Evolutionary conservation across 2,329 filamentous ascomycete species (phyloP).

Genomic region (Aspergillus novoparasiticus): DNA sequence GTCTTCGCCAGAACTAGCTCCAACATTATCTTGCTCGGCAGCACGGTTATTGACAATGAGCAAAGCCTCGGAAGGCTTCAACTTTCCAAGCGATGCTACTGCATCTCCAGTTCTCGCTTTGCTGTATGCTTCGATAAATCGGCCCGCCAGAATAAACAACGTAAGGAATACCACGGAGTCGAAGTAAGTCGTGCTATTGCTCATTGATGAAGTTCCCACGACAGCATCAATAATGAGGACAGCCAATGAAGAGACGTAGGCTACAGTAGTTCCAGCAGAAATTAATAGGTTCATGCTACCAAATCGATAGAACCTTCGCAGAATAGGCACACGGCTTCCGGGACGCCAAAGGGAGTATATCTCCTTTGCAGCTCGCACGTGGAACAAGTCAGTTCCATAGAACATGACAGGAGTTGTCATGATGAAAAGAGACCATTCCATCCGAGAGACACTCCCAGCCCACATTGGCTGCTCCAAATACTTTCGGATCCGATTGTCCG

Average conservation of each 20-base stretch:
- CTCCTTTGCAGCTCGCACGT: slow-evolving; percentile 76
- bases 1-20: slow-evolving; percentile 11
- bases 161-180: slow-evolving; percentile 92
- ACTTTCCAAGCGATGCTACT: slow-evolving; percentile 74
- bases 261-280: slow-evolving; percentile 83
- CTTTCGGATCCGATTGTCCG: slow-evolving; percentile 58
- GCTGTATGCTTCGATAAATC: slow-evolving; percentile 74
- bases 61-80: slow-evolving; percentile 75
- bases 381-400: slow-evolving; percentile 83
- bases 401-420: slow-evolving; percentile 86
- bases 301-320: slow-evolving; percentile 83
- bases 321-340: slow-evolving; percentile 70
- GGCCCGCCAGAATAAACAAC: slow-evolving; percentile 74
- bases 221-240: slow-evolving; percentile 67
- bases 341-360: slow-evolving; percentile 75
- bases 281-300: slow-evolving; percentile 97
- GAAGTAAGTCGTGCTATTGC: slow-evolving; percentile 71
- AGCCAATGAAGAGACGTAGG: slow-evolving; percentile 79
- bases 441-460: slow-evolving; percentile 69
- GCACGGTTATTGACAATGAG: slow-evolving; percentile 52
- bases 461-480: slow-evolving; percentile 73
- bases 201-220: slow-evolving; percentile 42
- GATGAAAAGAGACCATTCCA: slow-evolving; percentile 78
- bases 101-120: slow-evolving; percentile 89
- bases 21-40: slow-evolving; percentile 1